phyloP scores from a whole-genome alignment of 2,329 filamentous ascomycete species.

The Aspergillus phoenicis region DNA sequence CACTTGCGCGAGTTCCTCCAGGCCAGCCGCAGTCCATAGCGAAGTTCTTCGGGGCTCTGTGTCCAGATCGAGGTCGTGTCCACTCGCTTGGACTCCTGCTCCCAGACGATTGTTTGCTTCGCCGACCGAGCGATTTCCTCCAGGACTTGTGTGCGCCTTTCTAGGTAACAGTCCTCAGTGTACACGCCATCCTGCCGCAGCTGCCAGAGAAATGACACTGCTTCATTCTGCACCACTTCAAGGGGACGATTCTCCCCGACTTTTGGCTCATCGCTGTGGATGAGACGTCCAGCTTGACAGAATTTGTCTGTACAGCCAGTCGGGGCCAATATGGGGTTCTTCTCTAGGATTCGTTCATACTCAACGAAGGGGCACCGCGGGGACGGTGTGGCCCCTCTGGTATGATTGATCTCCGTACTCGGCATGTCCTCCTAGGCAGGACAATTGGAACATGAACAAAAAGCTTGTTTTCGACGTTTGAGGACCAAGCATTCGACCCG shows the following conservation, averaged over 20 bases:
- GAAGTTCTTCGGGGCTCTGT: background rate
- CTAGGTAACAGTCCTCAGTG: background rate
- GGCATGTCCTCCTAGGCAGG: background rate
- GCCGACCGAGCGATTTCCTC: background rate
- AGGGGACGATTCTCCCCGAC: slow-evolving; percentile 3
- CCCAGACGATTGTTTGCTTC: background rate
- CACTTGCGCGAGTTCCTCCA: slow-evolving; percentile 8
- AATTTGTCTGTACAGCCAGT: slow-evolving; percentile 3
- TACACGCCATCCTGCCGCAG: slow-evolving; percentile 5
- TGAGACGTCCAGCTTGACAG: slow-evolving; percentile 1
- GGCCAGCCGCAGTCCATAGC: background rate
- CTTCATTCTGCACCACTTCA: slow-evolving; percentile 3
- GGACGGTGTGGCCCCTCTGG: background rate
- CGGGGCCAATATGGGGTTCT: background rate
- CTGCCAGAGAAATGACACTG: background rate
- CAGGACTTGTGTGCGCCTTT: background rate
- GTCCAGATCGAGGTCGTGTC: slow-evolving; percentile 1
- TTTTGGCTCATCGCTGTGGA: slow-evolving; percentile 4
- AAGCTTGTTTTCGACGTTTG: too few relatives aligned
- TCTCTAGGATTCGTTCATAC: slow-evolving; percentile 2
- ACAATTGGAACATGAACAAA: too few relatives aligned
- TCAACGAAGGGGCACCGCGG: background rate
- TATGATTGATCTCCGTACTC: background rate
- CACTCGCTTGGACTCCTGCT: background rate
- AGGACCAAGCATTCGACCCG: too few relatives aligned